Evolutionary conservation across 164 flowering plant species (phyloP), one percentile per base, ranked within the genome.

Genomic region (Chimonanthus praecox): DNA sequence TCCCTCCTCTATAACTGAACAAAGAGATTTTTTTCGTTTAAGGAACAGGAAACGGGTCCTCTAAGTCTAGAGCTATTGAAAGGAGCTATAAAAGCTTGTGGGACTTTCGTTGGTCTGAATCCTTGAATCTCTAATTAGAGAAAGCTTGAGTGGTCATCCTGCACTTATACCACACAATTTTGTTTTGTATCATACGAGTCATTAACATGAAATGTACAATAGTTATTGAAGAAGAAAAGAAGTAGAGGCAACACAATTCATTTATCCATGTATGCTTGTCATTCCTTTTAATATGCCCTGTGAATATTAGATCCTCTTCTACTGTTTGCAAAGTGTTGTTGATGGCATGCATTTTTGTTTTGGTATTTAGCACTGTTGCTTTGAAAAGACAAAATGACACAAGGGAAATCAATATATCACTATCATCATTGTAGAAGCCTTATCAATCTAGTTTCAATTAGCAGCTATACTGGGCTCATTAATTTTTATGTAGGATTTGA

Each of bases 131-230:
- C 33, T 33, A 78, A 80, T 79, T 74, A 77, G 82, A 46, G 82
- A 77, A 75, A 67, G 47, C 8, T 11, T 72, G 71, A 77, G 67
- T 75, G 66, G 80, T 78, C 84, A 79, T 78, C 78, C 76, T 76
- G 82, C 81, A 73, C 70, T 79, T 80, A 49, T 80, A 80, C 84
- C 82, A 78, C 80, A 76, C 85, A 83, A 86, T 90, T 90, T 88
- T 87, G 89, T 82, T 87, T 85, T 87, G 94, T 90, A 88, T 77
- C 88, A 87, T 89, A 87, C 75, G 74, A 77, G 77, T 76, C 83
- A 77, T 80, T 84, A 79, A 80, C 82, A 83, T 71, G 80, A 83
- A 82, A 82, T 81, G 86, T 86, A 83, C 82, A 82, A 81, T 85
- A 86, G 84, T 75, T 73, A 33, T 33, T 33, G 33, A 76, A 73